Percentiles rank a stretch among this genome's conserved stretches.
Conservation (phyloP, 768 basidiomycete species). For the Infundibulicybe gibba region DNA sequence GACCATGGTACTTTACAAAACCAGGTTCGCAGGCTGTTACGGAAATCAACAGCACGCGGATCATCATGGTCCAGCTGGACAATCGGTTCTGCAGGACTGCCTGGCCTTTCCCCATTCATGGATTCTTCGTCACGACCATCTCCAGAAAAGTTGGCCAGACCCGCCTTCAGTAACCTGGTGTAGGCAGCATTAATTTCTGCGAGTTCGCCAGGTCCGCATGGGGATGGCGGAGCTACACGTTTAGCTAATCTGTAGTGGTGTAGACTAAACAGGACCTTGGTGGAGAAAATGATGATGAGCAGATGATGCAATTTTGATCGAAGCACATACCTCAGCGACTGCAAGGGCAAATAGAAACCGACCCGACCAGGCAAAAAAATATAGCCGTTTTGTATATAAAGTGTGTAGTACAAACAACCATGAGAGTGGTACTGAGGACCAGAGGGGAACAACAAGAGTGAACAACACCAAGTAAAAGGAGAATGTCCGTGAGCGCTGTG, state of each 20-base stretch:
- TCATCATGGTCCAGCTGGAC: constrained; percentile 57
- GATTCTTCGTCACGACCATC: constrained; percentile 55
- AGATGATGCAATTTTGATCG: neutral
- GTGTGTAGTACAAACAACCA: constrained; percentile 61
- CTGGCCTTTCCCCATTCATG: constrained; percentile 43
- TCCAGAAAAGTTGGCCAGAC: constrained; percentile 52
- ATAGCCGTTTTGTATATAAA: constrained; percentile 38
- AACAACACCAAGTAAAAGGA: constrained; percentile 62
- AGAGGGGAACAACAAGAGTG: constrained; percentile 56
- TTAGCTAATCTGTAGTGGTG: constrained; percentile 53
- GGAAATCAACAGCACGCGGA: constrained; percentile 71
- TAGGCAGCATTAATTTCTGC: constrained; percentile 58
- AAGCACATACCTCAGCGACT: constrained; percentile 51
- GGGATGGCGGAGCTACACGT: constrained; percentile 43
- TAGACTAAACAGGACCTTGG: constrained; percentile 65
- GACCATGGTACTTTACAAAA: constrained; percentile 77
- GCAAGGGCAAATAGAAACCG: constrained; percentile 43
- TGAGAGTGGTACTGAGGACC: constrained; percentile 57
- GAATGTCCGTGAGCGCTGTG: constrained; percentile 31
- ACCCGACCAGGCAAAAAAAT: constrained; percentile 34
- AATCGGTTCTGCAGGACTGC: constrained; percentile 59
- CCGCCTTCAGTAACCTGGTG: constrained; percentile 60
- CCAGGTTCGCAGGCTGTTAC: constrained; percentile 70
- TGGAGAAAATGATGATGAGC: constrained; percentile 2
- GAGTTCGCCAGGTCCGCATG: constrained; percentile 40